Percentiles rank a stretch among this genome's conserved stretches.
Evolutionary conservation across 805 yeast genomes (phyloP).

Genomic region (Tetrapisispora arboricola): DNA sequence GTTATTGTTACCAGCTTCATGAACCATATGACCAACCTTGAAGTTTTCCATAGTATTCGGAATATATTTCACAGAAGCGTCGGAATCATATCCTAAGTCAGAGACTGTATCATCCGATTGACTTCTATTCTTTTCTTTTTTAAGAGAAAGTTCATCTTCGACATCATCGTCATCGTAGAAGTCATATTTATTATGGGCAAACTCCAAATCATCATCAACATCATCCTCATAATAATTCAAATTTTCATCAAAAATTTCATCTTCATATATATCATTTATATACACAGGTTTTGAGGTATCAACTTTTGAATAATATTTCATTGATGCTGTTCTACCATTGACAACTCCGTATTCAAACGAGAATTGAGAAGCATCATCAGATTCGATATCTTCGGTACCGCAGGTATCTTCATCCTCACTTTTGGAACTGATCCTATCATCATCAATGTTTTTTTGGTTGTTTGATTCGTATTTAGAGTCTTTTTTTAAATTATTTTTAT

Average conservation of each 20-base stretch:
- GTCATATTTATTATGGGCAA: slow-evolving; percentile 25
- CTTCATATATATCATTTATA: slow-evolving; percentile 31
- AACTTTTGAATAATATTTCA: slow-evolving; percentile 37
- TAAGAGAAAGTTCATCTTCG: neutral
- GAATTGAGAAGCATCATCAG: slow-evolving; percentile 28
- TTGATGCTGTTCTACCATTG: slow-evolving; percentile 44
- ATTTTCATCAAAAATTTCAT: slow-evolving; percentile 35
- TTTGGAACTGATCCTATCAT: neutral
- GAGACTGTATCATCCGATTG: no score
- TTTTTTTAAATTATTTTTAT: no score
- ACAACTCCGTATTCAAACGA: slow-evolving; percentile 40
- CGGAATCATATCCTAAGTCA: no score
- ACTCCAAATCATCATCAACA: slow-evolving; percentile 25
- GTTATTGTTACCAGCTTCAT: no score
- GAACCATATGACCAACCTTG: no score
- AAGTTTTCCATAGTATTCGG: no score
- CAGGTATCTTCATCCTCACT: slow-evolving; percentile 2
- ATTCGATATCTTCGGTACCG: slow-evolving; percentile 4
- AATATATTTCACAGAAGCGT: no score
- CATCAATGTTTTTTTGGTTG: no score
- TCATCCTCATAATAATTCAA: slow-evolving; percentile 27
- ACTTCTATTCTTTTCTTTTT: no score
- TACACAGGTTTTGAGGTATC: slow-evolving; percentile 25
- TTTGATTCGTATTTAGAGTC: no score
- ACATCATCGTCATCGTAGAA: slow-evolving; percentile 2